Evolutionary conservation across 129 eudicot genomes (phyloP).

Genomic region (Artemisia argyi): DNA sequence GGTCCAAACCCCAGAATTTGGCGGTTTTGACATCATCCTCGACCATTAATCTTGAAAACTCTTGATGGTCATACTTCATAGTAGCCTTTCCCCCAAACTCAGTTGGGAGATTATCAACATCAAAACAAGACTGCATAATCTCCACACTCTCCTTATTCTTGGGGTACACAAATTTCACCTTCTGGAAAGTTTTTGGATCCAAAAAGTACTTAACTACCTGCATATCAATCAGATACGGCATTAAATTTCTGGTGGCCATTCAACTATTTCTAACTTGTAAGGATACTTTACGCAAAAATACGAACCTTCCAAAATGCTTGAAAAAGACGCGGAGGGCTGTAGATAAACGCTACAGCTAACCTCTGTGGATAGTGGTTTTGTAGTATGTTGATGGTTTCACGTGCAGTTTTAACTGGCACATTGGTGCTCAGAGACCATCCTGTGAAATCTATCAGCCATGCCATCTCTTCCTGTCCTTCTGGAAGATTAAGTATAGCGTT

Average conservation of each 20-base stretch:
- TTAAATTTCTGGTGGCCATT: not conserved
- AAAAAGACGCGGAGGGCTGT: constrained; percentile 75
- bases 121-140: constrained; percentile 67
- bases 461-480: constrained; percentile 87
- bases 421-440: constrained; percentile 79
- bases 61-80: constrained; percentile 72
- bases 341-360: constrained; percentile 66
- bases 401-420: constrained; percentile 69
- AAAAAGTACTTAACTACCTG: constrained; percentile 79
- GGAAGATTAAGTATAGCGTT: constrained; percentile 85
- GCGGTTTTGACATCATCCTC: constrained; percentile 67
- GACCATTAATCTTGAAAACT: constrained; percentile 69
- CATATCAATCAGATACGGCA: not conserved
- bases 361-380: constrained; percentile 90
- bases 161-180: constrained; percentile 78
- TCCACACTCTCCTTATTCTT: constrained; percentile 84
- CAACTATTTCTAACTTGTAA: not conserved
- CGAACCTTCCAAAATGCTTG: constrained; percentile 91
- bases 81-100: constrained; percentile 84
- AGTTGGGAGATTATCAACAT: constrained; percentile 75
- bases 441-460: constrained; percentile 78
- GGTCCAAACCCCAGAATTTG: constrained; percentile 63
- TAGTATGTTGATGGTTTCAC: constrained; percentile 59
- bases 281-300: constrained; percentile 8
- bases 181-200: constrained; percentile 78